phyloP scores from a whole-genome alignment of 306 rosid genomes.

The Sicyos baderoa region DNA sequence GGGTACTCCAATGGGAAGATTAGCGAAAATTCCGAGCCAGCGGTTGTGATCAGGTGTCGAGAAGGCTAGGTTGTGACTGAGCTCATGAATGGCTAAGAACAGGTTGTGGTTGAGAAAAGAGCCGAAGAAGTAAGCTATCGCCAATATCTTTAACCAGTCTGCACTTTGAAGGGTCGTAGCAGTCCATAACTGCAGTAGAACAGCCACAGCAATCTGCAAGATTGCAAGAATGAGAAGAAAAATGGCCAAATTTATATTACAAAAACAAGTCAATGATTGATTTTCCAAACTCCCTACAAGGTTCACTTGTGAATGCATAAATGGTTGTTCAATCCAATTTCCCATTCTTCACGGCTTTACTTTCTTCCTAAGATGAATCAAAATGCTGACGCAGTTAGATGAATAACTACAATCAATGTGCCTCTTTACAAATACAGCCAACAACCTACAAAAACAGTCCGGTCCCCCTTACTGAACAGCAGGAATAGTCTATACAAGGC shows the following conservation, averaged over 20 bases:
- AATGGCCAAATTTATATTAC: background rate
- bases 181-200: slow-evolving; percentile 76
- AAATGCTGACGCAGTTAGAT: background rate
- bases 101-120: slow-evolving; percentile 93
- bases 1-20: slow-evolving; percentile 90
- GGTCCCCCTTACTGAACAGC: background rate
- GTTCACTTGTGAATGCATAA: background rate
- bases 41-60: slow-evolving; percentile 64
- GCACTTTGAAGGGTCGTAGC: slow-evolving; percentile 51
- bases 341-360: background rate
- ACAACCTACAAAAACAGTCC: background rate
- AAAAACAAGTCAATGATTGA: background rate
- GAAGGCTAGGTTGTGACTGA: slow-evolving; percentile 94
- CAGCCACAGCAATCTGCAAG: slow-evolving; percentile 61
- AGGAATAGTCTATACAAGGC: background rate
- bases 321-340: background rate
- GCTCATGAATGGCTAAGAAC: slow-evolving; percentile 90
- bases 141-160: slow-evolving; percentile 71
- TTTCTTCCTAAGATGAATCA: background rate
- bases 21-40: slow-evolving; percentile 83
- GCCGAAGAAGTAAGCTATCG: slow-evolving; percentile 76
- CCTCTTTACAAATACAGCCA: background rate
- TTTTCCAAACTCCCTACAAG: slow-evolving; percentile 8
- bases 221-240: slow-evolving; percentile 1
- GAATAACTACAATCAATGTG: background rate